These are phyloP conservation scores for Boletus bicolor DNA, from an alignment of 768 basidiomycete genomes.

Conservation along the genomic window DNA sequence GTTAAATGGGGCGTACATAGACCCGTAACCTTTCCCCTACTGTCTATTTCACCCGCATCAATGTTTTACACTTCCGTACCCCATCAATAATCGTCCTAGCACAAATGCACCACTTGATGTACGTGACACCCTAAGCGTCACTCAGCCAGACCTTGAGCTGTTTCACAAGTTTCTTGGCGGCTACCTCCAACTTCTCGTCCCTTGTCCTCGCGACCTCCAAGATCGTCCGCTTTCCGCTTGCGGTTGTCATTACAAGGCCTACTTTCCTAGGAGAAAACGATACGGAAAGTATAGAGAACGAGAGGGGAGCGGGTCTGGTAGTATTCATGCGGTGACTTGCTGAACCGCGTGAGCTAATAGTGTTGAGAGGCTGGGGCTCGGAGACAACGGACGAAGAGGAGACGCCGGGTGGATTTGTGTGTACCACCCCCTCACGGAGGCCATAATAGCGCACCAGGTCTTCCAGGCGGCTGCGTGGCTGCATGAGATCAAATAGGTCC, in stretches of 20 bases:
- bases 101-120: neutral
- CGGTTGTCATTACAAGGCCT: slow-evolving; percentile 33
- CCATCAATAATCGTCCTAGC: neutral
- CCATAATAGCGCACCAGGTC: slow-evolving; percentile 58
- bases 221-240: slow-evolving; percentile 48
- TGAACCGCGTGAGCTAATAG: slow-evolving; percentile 5
- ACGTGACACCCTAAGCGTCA: slow-evolving; percentile 7
- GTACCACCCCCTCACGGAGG: slow-evolving; percentile 36
- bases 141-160: slow-evolving; percentile 46
- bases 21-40: neutral
- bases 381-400: slow-evolving; percentile 3
- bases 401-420: slow-evolving; percentile 2
- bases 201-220: slow-evolving; percentile 48
- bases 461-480: slow-evolving; percentile 73
- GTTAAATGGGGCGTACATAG: neutral
- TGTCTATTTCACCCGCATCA: neutral
- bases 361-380: neutral
- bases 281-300: slow-evolving; percentile 37
- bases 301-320: slow-evolving; percentile 17
- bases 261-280: slow-evolving; percentile 40
- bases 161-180: slow-evolving; percentile 50
- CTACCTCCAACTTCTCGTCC: slow-evolving; percentile 55
- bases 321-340: neutral
- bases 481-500: slow-evolving; percentile 73
- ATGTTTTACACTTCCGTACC: too few relatives aligned